These are phyloP conservation scores for Solanum chiquidenum DNA, from an alignment of 257 asterid genomes.

Conservation along the genomic window DNA sequence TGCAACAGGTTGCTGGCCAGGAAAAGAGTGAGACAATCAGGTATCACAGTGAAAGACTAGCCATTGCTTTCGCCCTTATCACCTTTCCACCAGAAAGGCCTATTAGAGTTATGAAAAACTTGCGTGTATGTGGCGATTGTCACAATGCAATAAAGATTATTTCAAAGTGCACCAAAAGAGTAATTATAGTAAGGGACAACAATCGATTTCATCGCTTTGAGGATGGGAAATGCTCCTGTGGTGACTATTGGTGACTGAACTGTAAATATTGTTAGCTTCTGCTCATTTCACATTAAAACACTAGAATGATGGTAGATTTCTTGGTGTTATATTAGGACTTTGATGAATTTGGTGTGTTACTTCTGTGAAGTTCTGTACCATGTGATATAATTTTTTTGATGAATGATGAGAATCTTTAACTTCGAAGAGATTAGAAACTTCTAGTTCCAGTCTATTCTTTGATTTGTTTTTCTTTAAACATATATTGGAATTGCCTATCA, in stretches of 20 bases:
- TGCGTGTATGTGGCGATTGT: constrained; percentile 82
- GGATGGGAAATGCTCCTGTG: constrained; percentile 73
- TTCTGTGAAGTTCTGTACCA: not conserved
- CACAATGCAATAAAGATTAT: constrained; percentile 68
- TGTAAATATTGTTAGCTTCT: not conserved
- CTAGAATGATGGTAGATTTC: not conserved
- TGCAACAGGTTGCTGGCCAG: constrained; percentile 51
- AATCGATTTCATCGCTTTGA: constrained; percentile 70
- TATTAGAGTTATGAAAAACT: constrained; percentile 72
- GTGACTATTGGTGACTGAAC: constrained; percentile 62
- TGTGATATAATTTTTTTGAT: not conserved
- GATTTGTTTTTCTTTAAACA: not conserved
- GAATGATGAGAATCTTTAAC: not conserved
- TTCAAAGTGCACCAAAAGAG: constrained; percentile 52
- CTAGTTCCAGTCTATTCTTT: not conserved
- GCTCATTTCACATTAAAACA: not conserved
- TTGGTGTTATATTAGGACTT: not conserved
- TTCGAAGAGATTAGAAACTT: not conserved
- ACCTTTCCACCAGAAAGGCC: constrained; percentile 52
- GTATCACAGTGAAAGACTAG: constrained; percentile 85
- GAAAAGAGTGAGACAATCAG: constrained; percentile 50
- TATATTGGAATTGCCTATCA: not conserved
- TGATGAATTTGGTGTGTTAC: not conserved
- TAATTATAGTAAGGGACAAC: constrained; percentile 68
- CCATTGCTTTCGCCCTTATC: constrained; percentile 74